phyloP scores from a whole-genome alignment of 1,284 basidiomycete species.

The Puccinia hordei region DNA sequence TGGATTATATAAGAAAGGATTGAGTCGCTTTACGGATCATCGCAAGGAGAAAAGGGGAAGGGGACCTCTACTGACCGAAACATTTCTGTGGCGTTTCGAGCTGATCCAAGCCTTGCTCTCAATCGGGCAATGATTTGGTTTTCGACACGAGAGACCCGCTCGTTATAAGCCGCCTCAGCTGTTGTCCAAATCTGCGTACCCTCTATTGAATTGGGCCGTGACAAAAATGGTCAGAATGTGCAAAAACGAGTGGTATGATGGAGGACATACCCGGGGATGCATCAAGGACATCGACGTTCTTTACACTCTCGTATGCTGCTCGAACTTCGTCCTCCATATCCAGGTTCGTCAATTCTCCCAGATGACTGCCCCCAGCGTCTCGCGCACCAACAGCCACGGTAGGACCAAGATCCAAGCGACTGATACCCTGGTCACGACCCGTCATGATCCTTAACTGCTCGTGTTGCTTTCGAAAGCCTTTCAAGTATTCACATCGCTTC shows the following conservation, averaged over 20 bases:
- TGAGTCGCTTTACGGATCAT: background rate
- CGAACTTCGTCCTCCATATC: slow-evolving; percentile 95
- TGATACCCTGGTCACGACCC: slow-evolving; percentile 82
- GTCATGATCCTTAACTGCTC: slow-evolving; percentile 98
- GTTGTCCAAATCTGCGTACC: slow-evolving; percentile 98
- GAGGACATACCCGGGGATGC: slow-evolving; percentile 72
- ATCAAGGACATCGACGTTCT: slow-evolving; percentile 93
- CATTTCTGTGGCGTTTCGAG: slow-evolving; percentile 97
- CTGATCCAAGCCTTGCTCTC: slow-evolving; percentile 88
- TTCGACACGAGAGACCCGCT: slow-evolving; percentile 93
- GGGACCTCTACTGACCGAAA: slow-evolving; percentile 63
- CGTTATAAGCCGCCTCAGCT: slow-evolving; percentile 95
- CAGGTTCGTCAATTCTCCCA: slow-evolving; percentile 67
- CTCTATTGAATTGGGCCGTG: slow-evolving; percentile 64
- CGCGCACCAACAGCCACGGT: slow-evolving; percentile 57
- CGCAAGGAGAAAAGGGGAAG: background rate
- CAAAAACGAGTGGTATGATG: background rate
- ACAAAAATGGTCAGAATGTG: background rate
- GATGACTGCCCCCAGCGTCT: slow-evolving; percentile 53
- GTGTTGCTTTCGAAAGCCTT: slow-evolving; percentile 93
- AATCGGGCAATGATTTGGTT: slow-evolving; percentile 96
- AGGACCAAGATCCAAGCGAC: slow-evolving; percentile 72
- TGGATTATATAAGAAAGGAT: background rate
- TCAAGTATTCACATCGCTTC: slow-evolving; percentile 81
- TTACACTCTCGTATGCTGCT: slow-evolving; percentile 90